A percentile compares a stretch with the other conserved stretches of the same genome.
Conservation (phyloP, 345 rosid genomes). For the Gossypium rotundifolium region DNA sequence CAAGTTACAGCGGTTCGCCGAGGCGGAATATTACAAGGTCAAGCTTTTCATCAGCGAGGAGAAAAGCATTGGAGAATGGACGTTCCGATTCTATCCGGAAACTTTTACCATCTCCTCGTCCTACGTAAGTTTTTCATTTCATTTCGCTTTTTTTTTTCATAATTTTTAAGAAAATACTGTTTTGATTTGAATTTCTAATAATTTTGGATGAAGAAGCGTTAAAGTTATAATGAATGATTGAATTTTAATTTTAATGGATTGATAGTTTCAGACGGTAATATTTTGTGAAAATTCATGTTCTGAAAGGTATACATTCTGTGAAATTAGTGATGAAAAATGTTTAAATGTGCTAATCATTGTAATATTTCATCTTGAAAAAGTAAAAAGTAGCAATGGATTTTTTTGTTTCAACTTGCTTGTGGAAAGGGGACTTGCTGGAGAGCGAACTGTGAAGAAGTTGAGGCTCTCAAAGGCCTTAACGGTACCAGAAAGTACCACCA, state of each 20-base stretch:
- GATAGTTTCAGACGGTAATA: not conserved
- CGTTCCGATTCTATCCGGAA: conserved; percentile 49
- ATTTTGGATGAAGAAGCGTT: not conserved
- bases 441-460: conserved; percentile 86
- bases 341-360: not conserved
- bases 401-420: conserved; percentile 5
- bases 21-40: conserved; percentile 54
- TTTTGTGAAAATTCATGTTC: not conserved
- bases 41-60: conserved; percentile 44
- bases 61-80: conserved; percentile 48
- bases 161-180: not conserved
- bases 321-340: not conserved
- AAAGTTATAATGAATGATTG: not conserved
- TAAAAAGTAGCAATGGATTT: not conserved
- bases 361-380: not conserved
- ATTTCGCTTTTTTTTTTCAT: not conserved
- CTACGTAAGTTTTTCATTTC: conserved; percentile 16
- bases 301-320: not conserved
- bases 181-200: not conserved
- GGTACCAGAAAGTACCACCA: conserved; percentile 70
- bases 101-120: conserved; percentile 48
- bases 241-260: not conserved
- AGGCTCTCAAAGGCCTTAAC: conserved; percentile 91
- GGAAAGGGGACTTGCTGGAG: conserved; percentile 77
- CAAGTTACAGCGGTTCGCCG: conserved; percentile 67